Base-by-base conservation (phyloP, 1,284 basidiomycete genomes). In the Neonothopanus nambi region DNA sequence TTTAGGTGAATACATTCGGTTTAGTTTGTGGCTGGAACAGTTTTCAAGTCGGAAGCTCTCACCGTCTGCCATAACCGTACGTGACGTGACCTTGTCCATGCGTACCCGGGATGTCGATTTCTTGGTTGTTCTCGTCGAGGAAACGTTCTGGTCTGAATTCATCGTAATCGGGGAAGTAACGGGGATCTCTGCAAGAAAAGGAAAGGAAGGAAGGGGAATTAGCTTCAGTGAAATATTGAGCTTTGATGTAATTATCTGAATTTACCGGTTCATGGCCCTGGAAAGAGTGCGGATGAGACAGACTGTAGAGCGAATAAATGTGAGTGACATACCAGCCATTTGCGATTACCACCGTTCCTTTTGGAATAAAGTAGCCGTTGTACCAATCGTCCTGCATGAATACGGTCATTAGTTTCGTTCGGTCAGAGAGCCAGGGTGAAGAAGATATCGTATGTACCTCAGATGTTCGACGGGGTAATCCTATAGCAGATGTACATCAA, bases 321-420 rank as follows among this genome's bases (percentile, higher is more conserved):
- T n/a, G n/a, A n/a, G n/a, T n/a, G n/a, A n/a, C 51, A n/a, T 43
- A 48, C 52, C 52, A 53, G 7, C 47, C 9, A 26, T 46, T 46
- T 3, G 52, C 26, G 7, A 53, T 42, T 17, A 44, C 47, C 20
- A 5, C 20, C 40, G 3, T 5, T 18, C 40, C 40, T 42, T 42
- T 42, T 13, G 40, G 40, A 11, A 42, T n/a, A 11, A 42, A 20
- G 20, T 42, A 42, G 13, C 40, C 40, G 5, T 42, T 18, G 20
- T 26, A 24, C 2, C 13, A 24, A 26, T 44, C 42, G 30, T 44
- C 42, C 30, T 44, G 42, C 13, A 39, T 5, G 37, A 5, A n/a
- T n/a, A 17, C 37, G 37, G 5, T 5, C 37, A 6, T 39, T 20
- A 39, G n/a, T 36, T n/a, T n/a, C n/a, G n/a, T n/a, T n/a, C 13